Base-by-base conservation (phyloP, 116 monocot species). In the Dioscorea cayenensis region DNA sequence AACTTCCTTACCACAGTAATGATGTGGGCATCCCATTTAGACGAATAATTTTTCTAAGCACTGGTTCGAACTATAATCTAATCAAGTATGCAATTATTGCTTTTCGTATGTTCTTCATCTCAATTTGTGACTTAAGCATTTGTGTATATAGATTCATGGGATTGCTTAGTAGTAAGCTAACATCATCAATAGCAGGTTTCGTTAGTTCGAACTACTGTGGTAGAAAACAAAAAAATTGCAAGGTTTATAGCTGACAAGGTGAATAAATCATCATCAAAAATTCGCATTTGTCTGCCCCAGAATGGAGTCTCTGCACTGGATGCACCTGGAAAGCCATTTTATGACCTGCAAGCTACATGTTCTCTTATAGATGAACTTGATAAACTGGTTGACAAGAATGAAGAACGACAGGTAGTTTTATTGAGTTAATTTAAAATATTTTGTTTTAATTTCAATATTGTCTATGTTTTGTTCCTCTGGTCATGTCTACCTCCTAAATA, bases 141-240 rank as follows among this genome's bases (percentile, higher is more conserved):
- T 16, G 5, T n/a, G 2, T 55, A 55, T 16, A n/a, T 55, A 18
- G 0, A 18, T 55, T 8, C 12, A n/a, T 64, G 5, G 19, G 27
- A 35, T 22, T 49, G 11, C 21, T 66, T n/a, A 52, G 49, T 64
- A 0, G 9, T 27, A 20, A 20, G 36, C 36, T 67, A 63, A 28
- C 37, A 69, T 51, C 22, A 17, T 28, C 28, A 51, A 75, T 49
- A 74, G 69, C 78, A 95, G 95, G 87, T 95, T 75, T 79, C 95
- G 66, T 38, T 95, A 17, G 77, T 95, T 74, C 78, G 95, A 70
- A 95, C 92, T 52, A 84, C 85, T 19, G 65, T 80, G 7, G 92
- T 92, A 48, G 95, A 95, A 80, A 95, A 95, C 76, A 89, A 81
- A 70, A 84, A 89, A 76, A 82, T 85, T 75, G 95, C 92, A 21